Evolutionary conservation across 441 rosid species (phyloP), one percentile per base, ranked within the genome.

Genomic region (Erodium trifolium): DNA sequence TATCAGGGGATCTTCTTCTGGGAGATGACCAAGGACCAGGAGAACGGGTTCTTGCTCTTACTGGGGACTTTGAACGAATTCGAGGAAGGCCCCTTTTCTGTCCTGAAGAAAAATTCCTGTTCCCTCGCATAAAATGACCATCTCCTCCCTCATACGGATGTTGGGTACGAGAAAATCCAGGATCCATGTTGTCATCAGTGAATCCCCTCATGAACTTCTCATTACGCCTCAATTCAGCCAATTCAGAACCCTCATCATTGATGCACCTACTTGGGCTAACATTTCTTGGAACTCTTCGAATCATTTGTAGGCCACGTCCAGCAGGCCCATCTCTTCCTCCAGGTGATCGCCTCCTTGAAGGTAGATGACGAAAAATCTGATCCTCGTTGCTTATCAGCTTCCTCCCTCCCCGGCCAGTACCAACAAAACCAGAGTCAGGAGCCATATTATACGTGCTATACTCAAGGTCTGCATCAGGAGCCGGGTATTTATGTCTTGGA

Each of bases 1-100:
- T 88, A 72, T 88, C 89, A 2, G 87, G 89, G 31, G 98, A 80
- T 74, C 97, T 83, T 74, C 97, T 83, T 82, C 91, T 82, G 17
- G 84, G 81, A 73, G 96, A 77, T 27, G 87, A 74, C 88, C 96
- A 88, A 60, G 84, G 81, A 81, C 85, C 85, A 66, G 92, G 87
- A 67, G 96, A 85, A 43, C 86, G 83, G 68, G 85, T 78, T 66
- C 88, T 82, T 71, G 82, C 79, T 80, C 91, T 82, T 37, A 79
- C 17, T n/a, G 98, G 97, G 77, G 98, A 92, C 35, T 86, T 84
- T 5, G 96, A 92, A 41, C 74, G 85, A 78, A 81, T 76, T 66
- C 78, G 84, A 39, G 80, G 76, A 79, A 73, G 73, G n/a, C 63
- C 87, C 74, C 89, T 81, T 82, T 82, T 78, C 75, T 82, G 84